Conservation (phyloP, 495 filamentous ascomycete genomes). For the Aspergillus heteromorphus region DNA sequence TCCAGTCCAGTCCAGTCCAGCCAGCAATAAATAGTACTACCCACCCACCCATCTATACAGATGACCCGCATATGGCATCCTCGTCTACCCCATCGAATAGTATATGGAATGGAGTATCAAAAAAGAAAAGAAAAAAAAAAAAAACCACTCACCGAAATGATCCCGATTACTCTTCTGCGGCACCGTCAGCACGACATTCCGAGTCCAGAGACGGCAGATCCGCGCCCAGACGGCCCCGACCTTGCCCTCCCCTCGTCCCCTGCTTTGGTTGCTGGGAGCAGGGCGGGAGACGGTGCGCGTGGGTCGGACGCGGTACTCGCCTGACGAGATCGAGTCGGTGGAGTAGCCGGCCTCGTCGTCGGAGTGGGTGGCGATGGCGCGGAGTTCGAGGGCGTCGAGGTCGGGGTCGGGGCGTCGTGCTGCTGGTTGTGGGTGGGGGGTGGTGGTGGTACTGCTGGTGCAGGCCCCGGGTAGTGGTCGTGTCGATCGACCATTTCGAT, state of each 20-base stretch:
- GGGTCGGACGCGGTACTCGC: slow-evolving; percentile 30
- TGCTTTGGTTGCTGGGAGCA: slow-evolving; percentile 10
- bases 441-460: background rate
- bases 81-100: too few relatives aligned
- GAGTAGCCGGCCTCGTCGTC: slow-evolving; percentile 19
- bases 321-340: slow-evolving; percentile 29
- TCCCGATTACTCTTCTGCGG: slow-evolving; percentile 42
- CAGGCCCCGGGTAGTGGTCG: background rate
- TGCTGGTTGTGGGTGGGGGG: slow-evolving; percentile 3
- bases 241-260: slow-evolving; percentile 19
- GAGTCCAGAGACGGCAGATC: slow-evolving; percentile 33
- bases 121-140: background rate
- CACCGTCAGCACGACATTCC: slow-evolving; percentile 37
- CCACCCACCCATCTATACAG: background rate
- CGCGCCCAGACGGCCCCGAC: slow-evolving; percentile 6
- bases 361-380: slow-evolving; percentile 28
- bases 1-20: too few relatives aligned
- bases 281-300: slow-evolving; percentile 21
- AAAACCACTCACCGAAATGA: slow-evolving; percentile 33
- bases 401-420: slow-evolving; percentile 15
- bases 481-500: background rate
- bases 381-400: slow-evolving; percentile 30
- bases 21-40: background rate
- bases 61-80: too few relatives aligned
- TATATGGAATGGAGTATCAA: too few relatives aligned